Evolutionary conservation across 768 basidiomycete species (phyloP).

Genomic region (Mycena haematopus): DNA sequence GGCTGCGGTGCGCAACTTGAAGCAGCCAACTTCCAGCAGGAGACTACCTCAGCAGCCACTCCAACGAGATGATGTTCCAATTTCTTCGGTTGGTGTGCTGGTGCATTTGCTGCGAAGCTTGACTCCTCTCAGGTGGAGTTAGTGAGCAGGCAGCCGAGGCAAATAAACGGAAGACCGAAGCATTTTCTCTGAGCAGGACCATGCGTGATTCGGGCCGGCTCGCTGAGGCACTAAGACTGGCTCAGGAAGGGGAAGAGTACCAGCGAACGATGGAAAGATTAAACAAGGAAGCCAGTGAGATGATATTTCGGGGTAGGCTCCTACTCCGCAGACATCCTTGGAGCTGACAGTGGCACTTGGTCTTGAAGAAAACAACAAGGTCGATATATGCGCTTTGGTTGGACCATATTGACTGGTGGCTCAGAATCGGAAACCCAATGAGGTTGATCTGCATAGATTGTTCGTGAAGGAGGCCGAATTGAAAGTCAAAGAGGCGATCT

Average conservation of each 20-base stretch:
- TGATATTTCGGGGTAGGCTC: slow-evolving; percentile 21
- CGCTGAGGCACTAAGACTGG: not conserved
- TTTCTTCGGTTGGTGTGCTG: slow-evolving; percentile 9
- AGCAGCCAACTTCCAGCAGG: not conserved
- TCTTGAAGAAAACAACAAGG: slow-evolving; percentile 16
- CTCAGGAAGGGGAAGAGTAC: not conserved
- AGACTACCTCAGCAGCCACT: too few relatives aligned
- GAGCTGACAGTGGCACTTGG: not conserved
- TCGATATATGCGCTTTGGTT: not conserved
- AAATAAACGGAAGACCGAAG: not conserved
- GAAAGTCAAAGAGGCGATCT: slow-evolving; percentile 12
- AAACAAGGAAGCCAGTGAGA: slow-evolving; percentile 19
- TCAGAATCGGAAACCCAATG: slow-evolving; percentile 3
- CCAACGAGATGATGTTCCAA: not conserved
- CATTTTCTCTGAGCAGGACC: not conserved
- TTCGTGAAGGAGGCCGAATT: slow-evolving; percentile 19
- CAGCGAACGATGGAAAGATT: not conserved
- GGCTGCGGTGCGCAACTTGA: not conserved
- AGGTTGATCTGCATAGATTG: slow-evolving; percentile 23
- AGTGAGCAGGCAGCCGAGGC: slow-evolving; percentile 1
- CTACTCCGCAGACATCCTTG: not conserved
- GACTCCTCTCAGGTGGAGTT: slow-evolving; percentile 6
- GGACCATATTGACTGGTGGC: not conserved
- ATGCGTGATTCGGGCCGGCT: not conserved
- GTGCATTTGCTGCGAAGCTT: not conserved